Evolutionary conservation across 2,329 filamentous ascomycete species (phyloP).

Genomic region (Colletotrichum tofieldiae): DNA sequence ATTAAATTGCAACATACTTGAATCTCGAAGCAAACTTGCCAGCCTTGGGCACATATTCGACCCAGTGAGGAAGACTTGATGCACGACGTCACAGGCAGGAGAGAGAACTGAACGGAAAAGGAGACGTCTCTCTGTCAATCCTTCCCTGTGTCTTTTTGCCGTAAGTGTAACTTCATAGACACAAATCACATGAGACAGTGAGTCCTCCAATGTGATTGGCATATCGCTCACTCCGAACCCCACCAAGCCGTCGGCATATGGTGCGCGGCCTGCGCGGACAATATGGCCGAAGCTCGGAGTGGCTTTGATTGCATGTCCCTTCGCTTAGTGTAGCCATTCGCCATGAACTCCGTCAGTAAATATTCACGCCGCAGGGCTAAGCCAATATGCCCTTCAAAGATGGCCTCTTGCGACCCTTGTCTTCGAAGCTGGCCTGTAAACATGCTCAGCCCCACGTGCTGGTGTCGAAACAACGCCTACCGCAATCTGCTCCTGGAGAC

Average conservation of each 20-base stretch:
- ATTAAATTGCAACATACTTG: background rate
- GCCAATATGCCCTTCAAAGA: no score
- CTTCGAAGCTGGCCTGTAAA: no score
- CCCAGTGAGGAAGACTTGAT: background rate
- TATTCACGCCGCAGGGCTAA: no score
- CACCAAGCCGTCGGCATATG: background rate
- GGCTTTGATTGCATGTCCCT: background rate
- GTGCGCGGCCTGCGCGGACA: background rate
- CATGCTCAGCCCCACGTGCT: no score
- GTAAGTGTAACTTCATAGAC: background rate
- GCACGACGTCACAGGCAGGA: background rate
- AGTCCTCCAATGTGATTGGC: background rate
- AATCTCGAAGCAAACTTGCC: background rate
- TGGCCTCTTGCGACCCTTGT: no score
- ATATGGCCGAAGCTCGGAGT: background rate
- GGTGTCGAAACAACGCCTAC: no score
- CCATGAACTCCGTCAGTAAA: no score
- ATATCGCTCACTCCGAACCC: background rate
- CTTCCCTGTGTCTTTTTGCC: background rate
- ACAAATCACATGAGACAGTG: background rate
- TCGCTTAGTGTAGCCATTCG: background rate
- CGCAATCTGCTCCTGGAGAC: no score
- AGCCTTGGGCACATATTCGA: background rate
- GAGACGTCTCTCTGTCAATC: background rate
- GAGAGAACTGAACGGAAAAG: background rate